Base-by-base conservation (phyloP, 169 alveolate species). In the Plasmodium gallinaceum region DNA sequence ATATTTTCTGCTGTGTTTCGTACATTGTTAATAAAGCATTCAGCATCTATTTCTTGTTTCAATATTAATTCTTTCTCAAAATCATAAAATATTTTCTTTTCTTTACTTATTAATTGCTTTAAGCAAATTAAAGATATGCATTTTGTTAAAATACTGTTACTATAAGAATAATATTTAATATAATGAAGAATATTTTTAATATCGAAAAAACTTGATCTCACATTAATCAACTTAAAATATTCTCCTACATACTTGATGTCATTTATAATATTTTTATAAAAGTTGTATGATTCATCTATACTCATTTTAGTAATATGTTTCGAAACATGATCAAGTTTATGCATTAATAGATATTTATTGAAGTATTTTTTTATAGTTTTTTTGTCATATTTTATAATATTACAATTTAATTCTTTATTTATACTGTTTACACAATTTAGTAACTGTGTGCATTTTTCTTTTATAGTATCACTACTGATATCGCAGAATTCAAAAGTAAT, bases 321-420 rank as follows among this genome's bases (percentile, higher is more conserved):
- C 1, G 78, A 58, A 7, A 72, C 71, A 71, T 65, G 37, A 2
- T 70, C 62, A 32, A 86, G 24, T 71, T 70, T 69, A 52, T 86
- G 52, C 92, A 86, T 86, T 45, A 86, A 48, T n/a, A 86, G 61
- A 61, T 60, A 86, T 60, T 71, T 86, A 52, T 62, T 86, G 54
- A 86, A 86, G 71, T 69, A 86, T 86, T 70, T 60, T 42, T 58
- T 26, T 39, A 20, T 62, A 10, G 43, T 61, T 18, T 9, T 22
- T 43, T 71, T 70, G 69, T 65, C 18, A 4, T 16, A 7, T 54
- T 39, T 24, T 16, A 16, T 37, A 16, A 26, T 12, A 2, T 78
- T 20, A 32, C 45, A 26, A 48, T 22, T 70, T 42, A 66, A 18
- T n/a, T 86, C 76, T 45, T 86, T 61, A n/a, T 51, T 48, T 61